phyloP scores from a whole-genome alignment of 2,329 filamentous ascomycete species.

The Trichoderma endophyticum region DNA sequence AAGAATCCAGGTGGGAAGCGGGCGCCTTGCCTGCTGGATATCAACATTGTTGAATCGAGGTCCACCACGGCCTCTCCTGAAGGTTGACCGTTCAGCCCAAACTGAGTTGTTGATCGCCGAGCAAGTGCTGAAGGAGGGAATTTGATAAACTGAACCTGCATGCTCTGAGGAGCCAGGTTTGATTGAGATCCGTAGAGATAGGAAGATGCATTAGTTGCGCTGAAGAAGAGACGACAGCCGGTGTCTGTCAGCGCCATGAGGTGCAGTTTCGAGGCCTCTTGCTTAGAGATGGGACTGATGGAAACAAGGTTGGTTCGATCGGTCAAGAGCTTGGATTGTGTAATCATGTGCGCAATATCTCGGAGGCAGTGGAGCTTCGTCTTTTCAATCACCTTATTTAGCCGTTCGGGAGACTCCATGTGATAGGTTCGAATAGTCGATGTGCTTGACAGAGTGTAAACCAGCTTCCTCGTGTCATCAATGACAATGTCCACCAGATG shows the following conservation, averaged over 20 bases:
- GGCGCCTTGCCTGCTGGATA: conserved; percentile 49
- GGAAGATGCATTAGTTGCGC: conserved; percentile 74
- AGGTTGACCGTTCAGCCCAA: conserved; percentile 20
- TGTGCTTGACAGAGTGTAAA: conserved; percentile 85
- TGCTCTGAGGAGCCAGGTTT: conserved; percentile 75
- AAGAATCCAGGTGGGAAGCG: conserved; percentile 87
- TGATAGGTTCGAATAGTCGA: conserved; percentile 92
- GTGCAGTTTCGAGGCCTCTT: conserved; percentile 78
- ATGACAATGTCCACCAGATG: conserved; percentile 75
- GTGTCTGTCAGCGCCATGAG: conserved; percentile 88
- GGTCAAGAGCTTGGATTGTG: conserved; percentile 66
- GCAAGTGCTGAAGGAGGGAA: conserved; percentile 64
- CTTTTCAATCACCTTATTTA: conserved; percentile 65
- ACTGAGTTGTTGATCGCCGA: conserved; percentile 31
- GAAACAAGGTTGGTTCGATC: conserved; percentile 72
- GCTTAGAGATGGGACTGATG: conserved; percentile 77
- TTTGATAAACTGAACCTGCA: conserved; percentile 97
- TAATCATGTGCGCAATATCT: conserved; percentile 84
- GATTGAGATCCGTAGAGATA: conserved; percentile 60
- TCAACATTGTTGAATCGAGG: conserved; percentile 47
- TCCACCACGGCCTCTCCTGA: conserved; percentile 44
- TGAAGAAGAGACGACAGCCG: conserved; percentile 88
- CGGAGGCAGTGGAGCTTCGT: conserved; percentile 58
- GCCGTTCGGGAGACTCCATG: conserved; percentile 64
- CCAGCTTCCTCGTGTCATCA: conserved; percentile 80